These are phyloP conservation scores for Cladosporium sphaerospermum DNA, from an alignment of 2,329 filamentous ascomycete genomes.

Conservation along the genomic window DNA sequence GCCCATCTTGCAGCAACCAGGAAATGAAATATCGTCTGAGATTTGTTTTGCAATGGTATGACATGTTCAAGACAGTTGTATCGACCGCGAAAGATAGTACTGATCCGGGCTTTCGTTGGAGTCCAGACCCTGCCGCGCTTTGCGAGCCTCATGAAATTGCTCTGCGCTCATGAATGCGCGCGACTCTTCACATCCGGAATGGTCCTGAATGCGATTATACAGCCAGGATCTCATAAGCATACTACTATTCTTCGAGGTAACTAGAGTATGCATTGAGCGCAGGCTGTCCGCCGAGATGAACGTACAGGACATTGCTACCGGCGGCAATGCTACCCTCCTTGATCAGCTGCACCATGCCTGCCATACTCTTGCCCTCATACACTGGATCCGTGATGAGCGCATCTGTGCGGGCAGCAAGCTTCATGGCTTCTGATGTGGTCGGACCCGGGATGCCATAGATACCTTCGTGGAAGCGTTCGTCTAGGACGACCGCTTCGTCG, in stretches of 20 bases:
- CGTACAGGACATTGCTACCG: conserved; percentile 61
- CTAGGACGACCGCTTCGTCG: conserved; percentile 56
- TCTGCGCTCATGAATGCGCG: no score
- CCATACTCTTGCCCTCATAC: conserved; percentile 70
- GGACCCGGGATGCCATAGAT: conserved; percentile 62
- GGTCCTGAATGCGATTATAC: no score
- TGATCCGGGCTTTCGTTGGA: no score
- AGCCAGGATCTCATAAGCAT: no score
- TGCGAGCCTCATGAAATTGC: no score
- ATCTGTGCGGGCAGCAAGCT: conserved; percentile 61
- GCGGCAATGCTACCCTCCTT: conserved; percentile 54
- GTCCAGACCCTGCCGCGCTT: no score
- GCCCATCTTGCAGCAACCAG: no score
- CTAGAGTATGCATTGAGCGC: conserved; percentile 59
- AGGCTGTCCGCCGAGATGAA: conserved; percentile 64
- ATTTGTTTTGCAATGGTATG: no score
- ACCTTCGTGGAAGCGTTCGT: conserved; percentile 61
- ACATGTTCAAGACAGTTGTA: no score
- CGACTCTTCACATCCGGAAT: no score
- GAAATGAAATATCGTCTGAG: no score
- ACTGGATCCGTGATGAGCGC: conserved; percentile 70
- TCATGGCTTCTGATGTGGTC: conserved; percentile 61
- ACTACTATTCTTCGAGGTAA: conserved; percentile 18
- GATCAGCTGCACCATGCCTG: conserved; percentile 64
- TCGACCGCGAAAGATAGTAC: no score